A percentile compares a stretch with the other conserved stretches of the same genome.
phyloP scores from a whole-genome alignment of 2,329 filamentous ascomycete species.

The Coleophoma eucalyptorum region DNA sequence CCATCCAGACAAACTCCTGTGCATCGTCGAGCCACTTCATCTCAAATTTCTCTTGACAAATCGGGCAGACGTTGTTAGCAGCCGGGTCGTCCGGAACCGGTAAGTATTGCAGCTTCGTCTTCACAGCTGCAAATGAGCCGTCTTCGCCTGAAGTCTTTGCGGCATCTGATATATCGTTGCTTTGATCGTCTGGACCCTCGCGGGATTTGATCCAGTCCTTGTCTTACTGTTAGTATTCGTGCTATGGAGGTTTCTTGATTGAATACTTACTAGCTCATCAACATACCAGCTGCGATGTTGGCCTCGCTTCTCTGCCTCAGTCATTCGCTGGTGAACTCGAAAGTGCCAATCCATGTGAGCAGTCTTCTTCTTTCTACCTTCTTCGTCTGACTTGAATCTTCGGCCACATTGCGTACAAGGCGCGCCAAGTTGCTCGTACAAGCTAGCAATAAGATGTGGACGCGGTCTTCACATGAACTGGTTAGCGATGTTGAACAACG shows the following conservation, averaged over 20 bases:
- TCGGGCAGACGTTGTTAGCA: slow-evolving; percentile 78
- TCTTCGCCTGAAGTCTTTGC: slow-evolving; percentile 33
- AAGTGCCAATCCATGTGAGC: slow-evolving; percentile 99
- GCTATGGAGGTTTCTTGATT: too few species aligned
- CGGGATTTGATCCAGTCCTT: slow-evolving; percentile 88
- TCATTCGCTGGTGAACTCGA: slow-evolving; percentile 82
- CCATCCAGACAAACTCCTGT: slow-evolving; percentile 96
- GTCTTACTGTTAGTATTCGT: slow-evolving; percentile 16
- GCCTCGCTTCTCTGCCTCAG: slow-evolving; percentile 79
- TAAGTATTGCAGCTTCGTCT: slow-evolving; percentile 65
- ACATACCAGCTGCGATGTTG: slow-evolving; percentile 95
- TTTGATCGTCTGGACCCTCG: slow-evolving; percentile 70
- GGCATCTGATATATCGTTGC: slow-evolving; percentile 34
- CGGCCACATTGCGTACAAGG: slow-evolving; percentile 90
- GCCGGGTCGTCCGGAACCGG: slow-evolving; percentile 76
- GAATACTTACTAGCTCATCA: slow-evolving; percentile 68
- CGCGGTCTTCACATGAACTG: slow-evolving; percentile 52
- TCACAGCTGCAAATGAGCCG: slow-evolving; percentile 34
- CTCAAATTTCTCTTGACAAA: slow-evolving; percentile 94
- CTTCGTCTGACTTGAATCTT: slow-evolving; percentile 73
- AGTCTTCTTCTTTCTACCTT: slow-evolving; percentile 81
- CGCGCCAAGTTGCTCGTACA: slow-evolving; percentile 80
- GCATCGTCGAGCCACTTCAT: slow-evolving; percentile 88
- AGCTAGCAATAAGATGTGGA: slow-evolving; percentile 65
- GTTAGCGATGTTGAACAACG: too few species aligned